phyloP scores from a whole-genome alignment of 495 filamentous ascomycete species.

The Trichoderma erinaceum region DNA sequence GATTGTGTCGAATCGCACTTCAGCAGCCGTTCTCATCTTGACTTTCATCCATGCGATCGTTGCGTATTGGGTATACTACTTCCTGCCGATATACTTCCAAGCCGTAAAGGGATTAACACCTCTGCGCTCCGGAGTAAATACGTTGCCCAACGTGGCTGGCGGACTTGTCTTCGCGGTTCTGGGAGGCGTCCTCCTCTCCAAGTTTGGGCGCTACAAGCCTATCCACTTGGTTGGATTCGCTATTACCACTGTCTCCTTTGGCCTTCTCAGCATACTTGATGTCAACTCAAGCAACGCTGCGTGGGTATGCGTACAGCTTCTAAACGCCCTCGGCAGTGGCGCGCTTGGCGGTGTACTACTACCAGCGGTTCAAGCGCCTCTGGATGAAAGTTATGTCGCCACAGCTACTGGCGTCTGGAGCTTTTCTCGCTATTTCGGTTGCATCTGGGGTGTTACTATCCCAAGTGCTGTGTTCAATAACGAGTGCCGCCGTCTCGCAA shows the following conservation, averaged over 20 bases:
- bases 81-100: conserved; percentile 47
- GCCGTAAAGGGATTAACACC: conserved; percentile 28
- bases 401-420: conserved; percentile 38
- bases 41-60: conserved; percentile 25
- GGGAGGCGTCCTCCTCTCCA: conserved; percentile 31
- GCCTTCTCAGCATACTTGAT: conserved; percentile 37
- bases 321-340: conserved; percentile 28
- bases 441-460: conserved; percentile 46
- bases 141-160: conserved; percentile 33
- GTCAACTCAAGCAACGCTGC: conserved; percentile 26
- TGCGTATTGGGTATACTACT: conserved; percentile 36
- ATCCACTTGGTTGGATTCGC: conserved; percentile 37
- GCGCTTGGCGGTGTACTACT: conserved; percentile 29
- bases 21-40: conserved; percentile 21
- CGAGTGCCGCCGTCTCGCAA: conserved; percentile 23
- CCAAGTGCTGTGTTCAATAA: conserved; percentile 47
- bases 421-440: conserved; percentile 43
- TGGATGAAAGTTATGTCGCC: conserved; percentile 35
- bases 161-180: conserved; percentile 30
- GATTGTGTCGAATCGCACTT: conserved; percentile 28
- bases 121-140: conserved; percentile 31
- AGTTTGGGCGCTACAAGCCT: conserved; percentile 40
- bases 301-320: conserved; percentile 29
- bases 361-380: conserved; percentile 34
- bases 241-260: conserved; percentile 34